These are phyloP conservation scores for Suhomyces xylopsoci DNA, from an alignment of 805 yeast species.

Conservation along the genomic window DNA sequence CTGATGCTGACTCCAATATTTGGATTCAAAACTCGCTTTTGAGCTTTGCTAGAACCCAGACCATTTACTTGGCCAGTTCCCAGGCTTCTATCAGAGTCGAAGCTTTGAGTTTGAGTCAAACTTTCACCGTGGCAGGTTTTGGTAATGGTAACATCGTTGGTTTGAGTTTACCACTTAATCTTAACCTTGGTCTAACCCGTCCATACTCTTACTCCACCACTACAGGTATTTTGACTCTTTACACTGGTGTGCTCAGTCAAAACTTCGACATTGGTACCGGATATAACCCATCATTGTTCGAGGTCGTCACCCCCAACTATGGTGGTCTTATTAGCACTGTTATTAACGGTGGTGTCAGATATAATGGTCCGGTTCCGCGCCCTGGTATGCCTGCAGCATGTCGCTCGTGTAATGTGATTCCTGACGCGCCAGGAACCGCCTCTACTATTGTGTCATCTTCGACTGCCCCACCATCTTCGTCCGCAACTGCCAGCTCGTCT, in stretches of 20 bases:
- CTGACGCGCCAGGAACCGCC: background rate
- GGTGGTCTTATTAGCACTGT: conserved; percentile 6
- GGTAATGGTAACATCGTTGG: conserved; percentile 29
- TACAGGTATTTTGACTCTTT: conserved; percentile 22
- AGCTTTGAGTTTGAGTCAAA: conserved; percentile 17
- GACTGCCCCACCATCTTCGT: background rate
- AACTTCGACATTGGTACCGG: conserved; percentile 10
- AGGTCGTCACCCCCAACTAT: conserved; percentile 1
- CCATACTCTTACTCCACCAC: conserved; percentile 6
- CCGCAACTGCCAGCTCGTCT: background rate
- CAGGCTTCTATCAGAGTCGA: conserved; percentile 12
- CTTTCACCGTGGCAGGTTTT: conserved; percentile 24
- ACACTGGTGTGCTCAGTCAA: conserved; percentile 5
- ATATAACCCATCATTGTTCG: conserved; percentile 4
- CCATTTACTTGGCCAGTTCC: conserved; percentile 8
- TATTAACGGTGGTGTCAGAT: conserved; percentile 8
- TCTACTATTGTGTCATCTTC: background rate
- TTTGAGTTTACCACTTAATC: conserved; percentile 12
- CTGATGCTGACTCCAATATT: conserved; percentile 11
- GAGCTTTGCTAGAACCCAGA: conserved; percentile 8
- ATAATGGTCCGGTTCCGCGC: conserved; percentile 10
- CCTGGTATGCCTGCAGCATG: conserved; percentile 7
- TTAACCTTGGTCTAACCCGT: background rate
- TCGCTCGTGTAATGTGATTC: background rate
- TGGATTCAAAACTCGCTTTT: conserved; percentile 9